A percentile compares a stretch with the other conserved stretches of the same genome.
These are phyloP conservation scores for Candida pini DNA, from an alignment of 805 yeast genomes.

Conservation along the genomic window DNA sequence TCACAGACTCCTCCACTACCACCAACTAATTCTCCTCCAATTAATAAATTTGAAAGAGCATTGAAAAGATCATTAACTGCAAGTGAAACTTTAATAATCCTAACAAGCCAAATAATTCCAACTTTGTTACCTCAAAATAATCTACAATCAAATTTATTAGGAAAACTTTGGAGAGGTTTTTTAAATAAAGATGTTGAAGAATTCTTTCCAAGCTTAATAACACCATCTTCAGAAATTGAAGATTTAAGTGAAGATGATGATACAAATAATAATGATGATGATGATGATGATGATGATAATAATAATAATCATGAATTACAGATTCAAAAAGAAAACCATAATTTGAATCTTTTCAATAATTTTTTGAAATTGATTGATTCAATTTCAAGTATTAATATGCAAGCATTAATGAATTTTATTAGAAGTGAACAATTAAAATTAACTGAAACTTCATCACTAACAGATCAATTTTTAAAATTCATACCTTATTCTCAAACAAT, in stretches of 20 bases:
- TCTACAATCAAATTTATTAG: constrained; percentile 15
- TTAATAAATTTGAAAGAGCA: constrained; percentile 18
- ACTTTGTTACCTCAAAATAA: constrained; percentile 12
- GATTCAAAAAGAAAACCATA: constrained; percentile 21
- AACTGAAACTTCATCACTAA: constrained; percentile 37
- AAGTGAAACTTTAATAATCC: constrained; percentile 24
- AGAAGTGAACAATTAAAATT: constrained; percentile 32
- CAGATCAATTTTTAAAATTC: constrained; percentile 70
- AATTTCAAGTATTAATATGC: constrained; percentile 73
- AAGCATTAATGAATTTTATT: constrained; percentile 67
- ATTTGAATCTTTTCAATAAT: constrained; percentile 25
- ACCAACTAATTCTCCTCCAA: neutral
- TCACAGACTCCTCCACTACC: neutral
- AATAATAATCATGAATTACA: neutral
- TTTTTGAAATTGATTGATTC: constrained; percentile 86
- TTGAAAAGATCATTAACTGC: constrained; percentile 24
- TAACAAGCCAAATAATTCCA: constrained; percentile 18
- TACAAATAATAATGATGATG: neutral
- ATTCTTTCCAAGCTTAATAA: constrained; percentile 8
- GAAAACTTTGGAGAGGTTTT: constrained; percentile 29
- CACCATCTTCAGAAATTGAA: constrained; percentile 3
- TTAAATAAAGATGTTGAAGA: constrained; percentile 20
- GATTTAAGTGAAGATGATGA: constrained; percentile 1
- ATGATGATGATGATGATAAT: neutral
- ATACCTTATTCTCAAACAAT: constrained; percentile 77